phyloP scores from a whole-genome alignment of 805 yeast genomes.

The Saturnispora gosingensis region DNA sequence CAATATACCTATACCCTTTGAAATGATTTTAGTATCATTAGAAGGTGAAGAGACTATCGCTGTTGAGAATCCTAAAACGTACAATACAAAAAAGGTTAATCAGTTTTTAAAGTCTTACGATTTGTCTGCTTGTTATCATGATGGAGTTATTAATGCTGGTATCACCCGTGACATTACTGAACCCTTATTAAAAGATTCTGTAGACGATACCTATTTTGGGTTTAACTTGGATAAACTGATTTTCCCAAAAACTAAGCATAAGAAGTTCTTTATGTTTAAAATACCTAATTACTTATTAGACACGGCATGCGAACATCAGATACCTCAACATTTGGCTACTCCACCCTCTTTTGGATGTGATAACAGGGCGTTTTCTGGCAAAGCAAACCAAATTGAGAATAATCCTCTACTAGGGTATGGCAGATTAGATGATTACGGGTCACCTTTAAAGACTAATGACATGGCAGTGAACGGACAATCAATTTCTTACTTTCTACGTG shows the following conservation, averaged over 20 bases:
- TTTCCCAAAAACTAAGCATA: constrained; percentile 38
- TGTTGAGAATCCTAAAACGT: constrained; percentile 2
- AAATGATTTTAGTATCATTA: constrained; percentile 50
- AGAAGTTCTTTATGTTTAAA: constrained; percentile 49
- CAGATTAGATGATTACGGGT: constrained; percentile 36
- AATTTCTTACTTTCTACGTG: constrained; percentile 43
- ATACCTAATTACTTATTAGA: constrained; percentile 47
- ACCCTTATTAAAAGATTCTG: constrained; percentile 11
- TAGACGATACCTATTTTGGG: constrained; percentile 27
- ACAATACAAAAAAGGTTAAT: constrained; percentile 12
- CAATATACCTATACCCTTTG: constrained; percentile 39
- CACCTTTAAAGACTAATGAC: constrained; percentile 45
- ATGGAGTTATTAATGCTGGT: constrained; percentile 22
- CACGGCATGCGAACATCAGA: constrained; percentile 37
- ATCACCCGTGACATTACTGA: background rate
- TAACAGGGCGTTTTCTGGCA: constrained; percentile 17
- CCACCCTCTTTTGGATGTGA: constrained; percentile 37
- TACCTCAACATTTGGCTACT: constrained; percentile 26
- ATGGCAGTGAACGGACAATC: constrained; percentile 32
- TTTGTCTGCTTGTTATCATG: constrained; percentile 42
- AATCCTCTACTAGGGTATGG: constrained; percentile 46
- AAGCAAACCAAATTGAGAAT: constrained; percentile 20
- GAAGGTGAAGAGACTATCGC: constrained; percentile 37
- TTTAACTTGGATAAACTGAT: constrained; percentile 37
- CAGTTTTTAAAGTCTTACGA: constrained; percentile 42